A percentile compares a stretch with the other conserved stretches of the same genome.
Conservation (phyloP, 2,329 filamentous ascomycete genomes). For the Huntiella abstrusa region DNA sequence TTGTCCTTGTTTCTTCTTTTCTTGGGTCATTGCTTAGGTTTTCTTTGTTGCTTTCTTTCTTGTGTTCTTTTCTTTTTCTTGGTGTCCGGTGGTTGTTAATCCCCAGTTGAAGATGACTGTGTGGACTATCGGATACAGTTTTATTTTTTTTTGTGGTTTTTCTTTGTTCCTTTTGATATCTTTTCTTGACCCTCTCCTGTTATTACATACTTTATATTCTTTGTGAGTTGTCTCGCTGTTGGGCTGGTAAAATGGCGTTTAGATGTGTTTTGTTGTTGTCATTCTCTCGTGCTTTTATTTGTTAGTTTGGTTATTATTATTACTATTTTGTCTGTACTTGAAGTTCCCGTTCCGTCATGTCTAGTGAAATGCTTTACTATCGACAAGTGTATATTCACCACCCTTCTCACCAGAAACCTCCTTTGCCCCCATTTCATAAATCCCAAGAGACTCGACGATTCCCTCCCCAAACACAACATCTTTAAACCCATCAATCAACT, state of each 20-base stretch:
- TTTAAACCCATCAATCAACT: conserved; percentile 38
- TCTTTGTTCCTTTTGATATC: neutral
- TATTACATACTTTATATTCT: conserved; percentile 11
- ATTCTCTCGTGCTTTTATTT: neutral
- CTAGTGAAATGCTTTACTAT: neutral
- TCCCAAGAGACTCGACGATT: conserved; percentile 29
- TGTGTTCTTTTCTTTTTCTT: conserved; percentile 8
- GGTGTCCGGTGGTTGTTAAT: neutral
- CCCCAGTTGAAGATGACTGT: neutral
- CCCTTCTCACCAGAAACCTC: conserved; percentile 35
- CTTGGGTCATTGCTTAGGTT: neutral
- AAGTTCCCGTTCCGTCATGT: neutral
- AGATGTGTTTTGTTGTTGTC: neutral
- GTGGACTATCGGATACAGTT: neutral
- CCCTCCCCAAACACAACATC: conserved; percentile 33
- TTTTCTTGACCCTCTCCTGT: conserved; percentile 11
- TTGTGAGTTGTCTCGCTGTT: neutral
- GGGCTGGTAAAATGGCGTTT: neutral
- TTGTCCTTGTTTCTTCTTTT: conserved; percentile 8
- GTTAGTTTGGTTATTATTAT: neutral
- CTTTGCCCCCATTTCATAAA: conserved; percentile 80
- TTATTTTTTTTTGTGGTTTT: neutral
- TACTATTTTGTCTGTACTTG: neutral
- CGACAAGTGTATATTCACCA: conserved; percentile 23
- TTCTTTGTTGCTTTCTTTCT: neutral